A percentile compares a stretch with the other conserved stretches of the same genome.
Conservation (phyloP, 345 rosid species). For the Acer yangbiense region DNA sequence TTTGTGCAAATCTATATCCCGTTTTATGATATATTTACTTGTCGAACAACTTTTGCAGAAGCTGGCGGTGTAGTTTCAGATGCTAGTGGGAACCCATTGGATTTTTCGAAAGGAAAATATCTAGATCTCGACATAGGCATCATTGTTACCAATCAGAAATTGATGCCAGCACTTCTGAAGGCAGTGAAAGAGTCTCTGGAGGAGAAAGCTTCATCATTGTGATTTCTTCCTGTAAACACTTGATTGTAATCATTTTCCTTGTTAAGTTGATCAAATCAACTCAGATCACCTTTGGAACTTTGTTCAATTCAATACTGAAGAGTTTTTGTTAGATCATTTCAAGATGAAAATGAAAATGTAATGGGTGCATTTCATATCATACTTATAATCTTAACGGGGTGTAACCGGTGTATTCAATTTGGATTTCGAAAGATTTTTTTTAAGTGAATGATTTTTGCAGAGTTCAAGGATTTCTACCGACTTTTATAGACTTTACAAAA, state of each 20-base stretch:
- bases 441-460: too few species aligned
- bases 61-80: slow-evolving; percentile 81
- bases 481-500: too few species aligned
- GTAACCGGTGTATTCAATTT: too few species aligned
- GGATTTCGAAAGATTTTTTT: too few species aligned
- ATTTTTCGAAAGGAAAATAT: slow-evolving; percentile 79
- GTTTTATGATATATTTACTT: background rate
- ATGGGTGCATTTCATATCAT: too few species aligned
- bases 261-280: background rate
- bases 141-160: slow-evolving; percentile 71
- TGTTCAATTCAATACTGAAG: too few species aligned
- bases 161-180: slow-evolving; percentile 77
- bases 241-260: background rate
- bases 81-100: slow-evolving; percentile 74
- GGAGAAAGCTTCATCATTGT: slow-evolving; percentile 64
- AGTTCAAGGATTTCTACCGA: too few species aligned
- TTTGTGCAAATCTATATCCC: background rate
- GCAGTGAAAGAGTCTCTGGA: slow-evolving; percentile 76
- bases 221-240: slow-evolving; percentile 22
- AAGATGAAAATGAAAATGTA: too few species aligned
- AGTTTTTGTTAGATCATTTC: too few species aligned
- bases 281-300: too few species aligned
- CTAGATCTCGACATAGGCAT: slow-evolving; percentile 78
- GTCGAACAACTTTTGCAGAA: slow-evolving; percentile 53
- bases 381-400: too few species aligned